Base-by-base conservation (phyloP, 148 eudicot species). In the Camellia lanceoleosa region DNA sequence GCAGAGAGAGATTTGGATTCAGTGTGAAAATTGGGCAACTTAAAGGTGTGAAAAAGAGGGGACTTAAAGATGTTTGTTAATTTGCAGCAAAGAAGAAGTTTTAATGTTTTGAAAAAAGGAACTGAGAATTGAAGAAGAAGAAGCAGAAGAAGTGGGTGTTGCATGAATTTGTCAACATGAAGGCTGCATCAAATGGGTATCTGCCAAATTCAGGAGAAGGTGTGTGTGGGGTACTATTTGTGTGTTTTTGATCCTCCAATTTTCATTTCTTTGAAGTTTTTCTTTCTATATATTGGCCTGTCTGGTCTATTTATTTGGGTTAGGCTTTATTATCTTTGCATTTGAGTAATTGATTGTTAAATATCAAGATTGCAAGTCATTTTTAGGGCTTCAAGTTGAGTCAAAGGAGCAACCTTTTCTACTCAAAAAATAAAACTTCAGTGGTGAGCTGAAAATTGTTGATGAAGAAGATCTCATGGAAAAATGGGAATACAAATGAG, bases 101-200 rank as follows among this genome's bases (percentile, higher is more conserved):
- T 16, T 73, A 63, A 63, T 46, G 56, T 42, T 63, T n/a, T 3
- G 30, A 47, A 9, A 2, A 60, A 74, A 5, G 54, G 7, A 11
- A 18, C 46, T 59, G 67, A 30, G 38, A 60, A 58, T 74, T 74
- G 78, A 74, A 74, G 52, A 74, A 60, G 38, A 30, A 30, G 38
- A 30, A 30, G 38, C 38, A 30, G 38, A 30, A 30, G 38, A 30
- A 30, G 38, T 30, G 1, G 30, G 52, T 43, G 63, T 23, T 4
- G 23, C 66, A 54, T 66, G 18, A 49, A 23, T 77, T 41, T 78
- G 70, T 65, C 11, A 69, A 68, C 46, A 94, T 92, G 98, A 94
- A 90, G 87, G 88, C 90, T 85, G 95, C 97, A 23, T 77, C 95
- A 72, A 90, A 87, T 85, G 94, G 91, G 30, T 90, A 84, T 88